A percentile compares a stretch with the other conserved stretches of the same genome.
Conservation (phyloP, 257 asterid genomes). For the Ilex aquifolium region DNA sequence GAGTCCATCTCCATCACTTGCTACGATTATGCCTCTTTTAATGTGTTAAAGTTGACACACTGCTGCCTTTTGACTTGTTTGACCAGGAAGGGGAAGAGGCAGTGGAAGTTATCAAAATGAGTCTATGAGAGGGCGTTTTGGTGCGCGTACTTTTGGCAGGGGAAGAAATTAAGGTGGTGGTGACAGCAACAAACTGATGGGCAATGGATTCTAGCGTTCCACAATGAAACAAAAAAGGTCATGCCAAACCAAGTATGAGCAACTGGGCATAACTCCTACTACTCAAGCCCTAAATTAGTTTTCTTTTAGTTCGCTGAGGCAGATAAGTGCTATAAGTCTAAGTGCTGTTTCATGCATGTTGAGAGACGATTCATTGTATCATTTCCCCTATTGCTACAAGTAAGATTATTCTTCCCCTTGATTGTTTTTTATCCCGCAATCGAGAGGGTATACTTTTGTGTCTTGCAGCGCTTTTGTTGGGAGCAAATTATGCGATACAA, state of each 20-base stretch:
- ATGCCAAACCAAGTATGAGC: not conserved
- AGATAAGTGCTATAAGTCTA: not conserved
- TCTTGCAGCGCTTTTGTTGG: too few relatives aligned
- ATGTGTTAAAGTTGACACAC: not conserved
- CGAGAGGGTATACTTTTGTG: conserved; percentile 4
- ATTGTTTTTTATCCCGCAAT: conserved; percentile 11
- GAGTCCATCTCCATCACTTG: too few relatives aligned
- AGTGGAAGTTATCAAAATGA: conserved; percentile 21
- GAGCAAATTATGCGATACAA: too few relatives aligned
- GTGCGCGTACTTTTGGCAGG: conserved; percentile 45
- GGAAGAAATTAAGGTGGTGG: conserved; percentile 31
- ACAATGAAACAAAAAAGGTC: conserved; percentile 9
- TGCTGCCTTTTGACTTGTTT: conserved; percentile 6
- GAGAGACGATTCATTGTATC: not conserved
- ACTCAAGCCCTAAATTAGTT: too few relatives aligned
- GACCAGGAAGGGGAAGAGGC: conserved; percentile 62
- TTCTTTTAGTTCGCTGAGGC: too few relatives aligned
- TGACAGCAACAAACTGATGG: conserved; percentile 15
- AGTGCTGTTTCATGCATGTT: conserved; percentile 8
- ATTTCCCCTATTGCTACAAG: not conserved
- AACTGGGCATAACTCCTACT: too few relatives aligned
- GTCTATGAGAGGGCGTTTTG: conserved; percentile 26
- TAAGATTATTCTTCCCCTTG: conserved; percentile 10
- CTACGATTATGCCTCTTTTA: too few relatives aligned
- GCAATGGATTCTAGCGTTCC: conserved; percentile 33